phyloP scores from a whole-genome alignment of 768 basidiomycete genomes.

The Lactifluus volemus region DNA sequence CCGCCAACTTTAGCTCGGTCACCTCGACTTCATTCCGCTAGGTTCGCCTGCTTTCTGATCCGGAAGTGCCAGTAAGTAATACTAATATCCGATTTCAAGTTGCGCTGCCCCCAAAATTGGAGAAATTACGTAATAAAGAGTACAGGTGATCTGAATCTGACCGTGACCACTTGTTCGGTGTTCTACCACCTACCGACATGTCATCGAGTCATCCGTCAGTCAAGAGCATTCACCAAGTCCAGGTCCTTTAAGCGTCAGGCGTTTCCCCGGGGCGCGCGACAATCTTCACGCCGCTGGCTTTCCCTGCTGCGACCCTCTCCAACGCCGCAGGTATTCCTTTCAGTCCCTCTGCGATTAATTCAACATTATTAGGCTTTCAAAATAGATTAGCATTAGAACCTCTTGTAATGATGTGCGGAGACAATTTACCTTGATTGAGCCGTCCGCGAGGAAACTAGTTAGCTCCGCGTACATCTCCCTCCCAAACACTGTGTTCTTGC shows the following conservation, averaged over 20 bases:
- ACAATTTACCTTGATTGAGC: constrained; percentile 10
- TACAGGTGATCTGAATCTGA: too few relatives aligned
- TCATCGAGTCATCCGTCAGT: too few relatives aligned
- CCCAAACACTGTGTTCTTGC: neutral
- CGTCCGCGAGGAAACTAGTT: constrained; percentile 3
- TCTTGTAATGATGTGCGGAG: neutral
- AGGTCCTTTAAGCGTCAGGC: neutral
- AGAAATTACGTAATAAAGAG: too few relatives aligned
- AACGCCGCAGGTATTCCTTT: constrained; percentile 22
- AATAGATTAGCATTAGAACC: neutral
- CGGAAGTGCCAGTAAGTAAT: too few relatives aligned
- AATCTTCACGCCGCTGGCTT: constrained; percentile 24
- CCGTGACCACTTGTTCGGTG: too few relatives aligned
- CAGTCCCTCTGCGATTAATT: constrained; percentile 22
- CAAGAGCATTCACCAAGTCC: too few relatives aligned
- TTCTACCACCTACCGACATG: too few relatives aligned
- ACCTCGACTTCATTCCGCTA: too few relatives aligned
- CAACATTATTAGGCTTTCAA: constrained; percentile 21
- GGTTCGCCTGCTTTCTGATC: too few relatives aligned
- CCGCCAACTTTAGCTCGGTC: too few relatives aligned
- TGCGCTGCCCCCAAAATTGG: too few relatives aligned
- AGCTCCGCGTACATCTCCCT: constrained; percentile 1
- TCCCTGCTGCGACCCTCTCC: constrained; percentile 14
- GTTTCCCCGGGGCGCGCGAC: constrained; percentile 14
- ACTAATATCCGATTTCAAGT: too few relatives aligned